Evolutionary conservation across 1,284 basidiomycete genomes (phyloP).

Genomic region (Cryptococcus maquisensis): DNA sequence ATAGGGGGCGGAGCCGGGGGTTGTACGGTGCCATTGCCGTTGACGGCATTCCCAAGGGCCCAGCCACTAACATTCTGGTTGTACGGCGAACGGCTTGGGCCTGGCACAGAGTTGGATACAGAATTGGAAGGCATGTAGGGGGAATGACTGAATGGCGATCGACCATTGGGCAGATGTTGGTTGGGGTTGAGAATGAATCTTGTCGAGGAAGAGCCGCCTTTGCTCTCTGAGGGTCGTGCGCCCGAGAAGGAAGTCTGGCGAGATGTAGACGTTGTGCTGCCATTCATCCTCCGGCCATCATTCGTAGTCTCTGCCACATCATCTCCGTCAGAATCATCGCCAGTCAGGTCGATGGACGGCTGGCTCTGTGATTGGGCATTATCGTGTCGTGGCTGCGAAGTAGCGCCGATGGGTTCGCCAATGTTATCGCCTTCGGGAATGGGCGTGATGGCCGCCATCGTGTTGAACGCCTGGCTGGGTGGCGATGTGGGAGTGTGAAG

Average conservation of each 20-base stretch:
- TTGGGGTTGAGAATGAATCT: too few relatives aligned
- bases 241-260: too few relatives aligned
- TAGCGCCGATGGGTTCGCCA: not conserved
- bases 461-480: not conserved
- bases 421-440: too few relatives aligned
- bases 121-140: not conserved
- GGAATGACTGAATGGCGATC: not conserved
- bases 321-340: slow-evolving; percentile 12
- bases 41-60: not conserved
- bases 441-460: not conserved
- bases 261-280: too few relatives aligned
- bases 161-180: not conserved
- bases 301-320: not conserved
- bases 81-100: not conserved
- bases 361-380: not conserved
- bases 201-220: too few relatives aligned
- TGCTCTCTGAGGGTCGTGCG: too few relatives aligned
- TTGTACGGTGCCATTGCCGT: not conserved
- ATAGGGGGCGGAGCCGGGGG: too few relatives aligned
- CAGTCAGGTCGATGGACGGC: slow-evolving; percentile 24
- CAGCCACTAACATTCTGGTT: too few relatives aligned
- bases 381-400: not conserved
- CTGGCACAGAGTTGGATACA: not conserved
- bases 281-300: too few relatives aligned
- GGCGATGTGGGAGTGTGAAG: not conserved